A percentile compares a stretch with the other conserved stretches of the same genome.
These are phyloP conservation scores for Saccharomycopsis selenospora DNA, from an alignment of 805 yeast species.

Conservation along the genomic window DNA sequence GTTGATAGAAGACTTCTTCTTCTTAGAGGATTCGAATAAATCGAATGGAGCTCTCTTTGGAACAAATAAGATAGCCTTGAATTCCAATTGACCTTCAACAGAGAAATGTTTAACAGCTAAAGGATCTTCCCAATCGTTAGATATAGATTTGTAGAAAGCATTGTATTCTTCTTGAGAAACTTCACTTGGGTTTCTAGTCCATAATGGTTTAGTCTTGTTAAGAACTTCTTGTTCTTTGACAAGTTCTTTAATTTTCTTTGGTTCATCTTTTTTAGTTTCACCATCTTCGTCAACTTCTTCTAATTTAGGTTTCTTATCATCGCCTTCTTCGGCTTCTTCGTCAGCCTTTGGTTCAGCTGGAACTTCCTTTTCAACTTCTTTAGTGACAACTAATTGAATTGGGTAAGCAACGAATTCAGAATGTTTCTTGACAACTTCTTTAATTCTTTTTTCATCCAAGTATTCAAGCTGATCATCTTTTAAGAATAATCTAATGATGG, in stretches of 20 bases:
- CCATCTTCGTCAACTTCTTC: constrained; percentile 75
- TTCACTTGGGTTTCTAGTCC: constrained; percentile 99
- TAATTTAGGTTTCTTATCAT: constrained; percentile 61
- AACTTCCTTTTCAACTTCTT: constrained; percentile 97
- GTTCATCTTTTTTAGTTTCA: constrained; percentile 62
- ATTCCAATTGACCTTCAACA: constrained; percentile 99
- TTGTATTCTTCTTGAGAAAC: constrained; percentile 98
- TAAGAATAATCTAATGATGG: constrained; percentile 88
- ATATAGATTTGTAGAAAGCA: constrained; percentile 97
- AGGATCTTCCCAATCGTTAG: constrained; percentile 99
- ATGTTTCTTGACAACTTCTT: constrained; percentile 99
- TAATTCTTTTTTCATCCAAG: constrained; percentile 98
- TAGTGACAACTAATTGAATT: constrained; percentile 94
- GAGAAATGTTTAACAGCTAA: constrained; percentile 99
- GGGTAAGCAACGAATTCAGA: constrained; percentile 99
- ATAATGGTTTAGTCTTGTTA: constrained; percentile 97
- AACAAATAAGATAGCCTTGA: constrained; percentile 93
- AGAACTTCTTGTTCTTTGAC: constrained; percentile 97
- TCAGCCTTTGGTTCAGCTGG: constrained; percentile 57
- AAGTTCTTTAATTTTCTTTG: constrained; percentile 84
- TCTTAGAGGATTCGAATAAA: constrained; percentile 85
- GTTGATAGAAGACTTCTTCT: constrained; percentile 98
- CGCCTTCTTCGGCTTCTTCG: constrained; percentile 47
- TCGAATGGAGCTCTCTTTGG: constrained; percentile 99
- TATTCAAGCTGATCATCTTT: constrained; percentile 99